Percentiles rank a stretch among this genome's conserved stretches.
phyloP scores from a whole-genome alignment of 768 basidiomycete species.

The Mycena rosella region DNA sequence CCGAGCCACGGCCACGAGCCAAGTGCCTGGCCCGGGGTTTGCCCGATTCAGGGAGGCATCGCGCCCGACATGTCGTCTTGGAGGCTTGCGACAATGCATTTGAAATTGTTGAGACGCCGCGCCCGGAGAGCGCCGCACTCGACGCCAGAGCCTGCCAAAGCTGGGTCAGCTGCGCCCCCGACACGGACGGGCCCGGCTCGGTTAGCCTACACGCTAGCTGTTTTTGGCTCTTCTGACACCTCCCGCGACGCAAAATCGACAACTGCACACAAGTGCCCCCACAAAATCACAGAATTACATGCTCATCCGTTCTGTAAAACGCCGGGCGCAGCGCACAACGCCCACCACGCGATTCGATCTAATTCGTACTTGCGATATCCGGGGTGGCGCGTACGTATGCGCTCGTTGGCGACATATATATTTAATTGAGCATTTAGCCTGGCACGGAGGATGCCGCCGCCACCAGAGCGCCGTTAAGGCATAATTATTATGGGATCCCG shows the following conservation, averaged over 20 bases:
- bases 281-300: background rate
- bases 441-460: too few species aligned
- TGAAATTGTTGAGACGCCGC: background rate
- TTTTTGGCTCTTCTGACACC: background rate
- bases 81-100: background rate
- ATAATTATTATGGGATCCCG: background rate
- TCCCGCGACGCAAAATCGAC: background rate
- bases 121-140: background rate
- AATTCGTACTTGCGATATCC: background rate
- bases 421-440: too few species aligned
- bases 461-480: too few species aligned
- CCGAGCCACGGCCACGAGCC: too few species aligned
- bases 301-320: background rate
- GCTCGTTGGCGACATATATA: too few species aligned
- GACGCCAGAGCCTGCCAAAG: background rate
- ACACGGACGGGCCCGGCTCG: background rate
- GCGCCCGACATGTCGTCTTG: background rate
- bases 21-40: conserved; percentile 15
- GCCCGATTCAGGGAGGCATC: conserved; percentile 2
- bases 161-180: background rate
- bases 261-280: background rate
- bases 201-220: background rate
- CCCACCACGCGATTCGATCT: background rate
- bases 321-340: conserved; percentile 18
- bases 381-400: too few species aligned